Percentiles rank a stretch among this genome's conserved stretches.
Conservation (phyloP, 129 eudicot genomes). For the Apium graveolens region DNA sequence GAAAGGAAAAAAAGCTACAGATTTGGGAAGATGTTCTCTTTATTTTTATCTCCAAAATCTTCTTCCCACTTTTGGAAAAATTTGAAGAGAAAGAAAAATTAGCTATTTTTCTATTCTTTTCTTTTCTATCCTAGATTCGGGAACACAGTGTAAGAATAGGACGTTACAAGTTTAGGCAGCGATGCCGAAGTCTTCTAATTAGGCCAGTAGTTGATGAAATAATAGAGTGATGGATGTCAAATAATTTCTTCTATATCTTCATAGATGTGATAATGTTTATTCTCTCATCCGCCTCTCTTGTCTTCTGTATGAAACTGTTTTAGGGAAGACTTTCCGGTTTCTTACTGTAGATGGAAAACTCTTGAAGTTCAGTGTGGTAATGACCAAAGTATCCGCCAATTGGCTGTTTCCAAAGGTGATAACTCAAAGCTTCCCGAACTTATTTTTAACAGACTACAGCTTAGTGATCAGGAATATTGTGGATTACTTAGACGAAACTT, state of each 20-base stretch:
- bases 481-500: slow-evolving; percentile 10
- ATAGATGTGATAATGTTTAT: not conserved
- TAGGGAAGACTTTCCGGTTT: slow-evolving; percentile 41
- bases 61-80: too few species aligned
- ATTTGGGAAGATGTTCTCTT: too few species aligned
- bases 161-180: not conserved
- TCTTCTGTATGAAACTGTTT: slow-evolving; percentile 1
- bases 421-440: slow-evolving; percentile 38
- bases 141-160: too few species aligned
- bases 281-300: not conserved
- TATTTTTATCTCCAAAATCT: too few species aligned
- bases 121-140: too few species aligned
- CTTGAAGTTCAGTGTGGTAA: slow-evolving; percentile 41
- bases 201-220: not conserved
- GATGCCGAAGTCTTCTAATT: not conserved
- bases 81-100: too few species aligned
- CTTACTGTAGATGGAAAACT: slow-evolving; percentile 30
- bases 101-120: too few species aligned
- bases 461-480: slow-evolving; percentile 28
- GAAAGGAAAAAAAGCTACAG: too few species aligned
- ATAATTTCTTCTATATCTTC: not conserved
- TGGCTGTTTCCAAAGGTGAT: slow-evolving; percentile 29
- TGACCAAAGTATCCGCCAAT: slow-evolving; percentile 22
- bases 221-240: not conserved
- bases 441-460: slow-evolving; percentile 40